These are phyloP conservation scores for Boletellus deceptivus DNA, from an alignment of 1,284 basidiomycete species.

Conservation along the genomic window DNA sequence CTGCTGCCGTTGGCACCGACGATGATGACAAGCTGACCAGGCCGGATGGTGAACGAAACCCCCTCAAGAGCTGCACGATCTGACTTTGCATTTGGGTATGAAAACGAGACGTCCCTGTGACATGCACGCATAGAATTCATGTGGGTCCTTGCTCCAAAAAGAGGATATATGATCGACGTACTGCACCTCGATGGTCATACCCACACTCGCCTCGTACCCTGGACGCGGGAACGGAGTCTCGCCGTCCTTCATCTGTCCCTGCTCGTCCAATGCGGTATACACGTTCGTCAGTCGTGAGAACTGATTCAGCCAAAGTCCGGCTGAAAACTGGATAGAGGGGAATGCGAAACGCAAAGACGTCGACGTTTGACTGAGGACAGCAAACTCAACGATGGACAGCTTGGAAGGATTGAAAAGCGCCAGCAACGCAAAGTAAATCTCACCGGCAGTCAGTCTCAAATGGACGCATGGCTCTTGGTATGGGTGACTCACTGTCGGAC, in stretches of 20 bases:
- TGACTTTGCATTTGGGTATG: conserved; percentile 44
- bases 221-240: conserved; percentile 19
- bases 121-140: not conserved
- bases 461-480: not conserved
- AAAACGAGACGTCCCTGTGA: conserved; percentile 44
- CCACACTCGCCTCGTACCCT: conserved; percentile 18
- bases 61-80: conserved; percentile 38
- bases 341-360: conserved; percentile 24
- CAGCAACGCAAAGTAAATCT: conserved; percentile 38
- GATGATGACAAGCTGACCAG: conserved; percentile 52
- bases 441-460: not conserved
- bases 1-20: conserved; percentile 87
- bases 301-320: conserved; percentile 9
- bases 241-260: conserved; percentile 26
- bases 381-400: conserved; percentile 36
- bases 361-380: conserved; percentile 34
- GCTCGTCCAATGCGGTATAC: conserved; percentile 15
- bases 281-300: conserved; percentile 19
- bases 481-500: conserved; percentile 31
- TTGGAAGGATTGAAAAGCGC: conserved; percentile 33
- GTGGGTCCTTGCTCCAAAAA: not conserved
- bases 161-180: conserved; percentile 6
- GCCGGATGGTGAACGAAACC: conserved; percentile 43
- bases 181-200: conserved; percentile 39
- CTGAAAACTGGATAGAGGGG: not conserved